phyloP scores from a whole-genome alignment of 768 basidiomycete genomes.

The Rhodotorula diobovata region DNA sequence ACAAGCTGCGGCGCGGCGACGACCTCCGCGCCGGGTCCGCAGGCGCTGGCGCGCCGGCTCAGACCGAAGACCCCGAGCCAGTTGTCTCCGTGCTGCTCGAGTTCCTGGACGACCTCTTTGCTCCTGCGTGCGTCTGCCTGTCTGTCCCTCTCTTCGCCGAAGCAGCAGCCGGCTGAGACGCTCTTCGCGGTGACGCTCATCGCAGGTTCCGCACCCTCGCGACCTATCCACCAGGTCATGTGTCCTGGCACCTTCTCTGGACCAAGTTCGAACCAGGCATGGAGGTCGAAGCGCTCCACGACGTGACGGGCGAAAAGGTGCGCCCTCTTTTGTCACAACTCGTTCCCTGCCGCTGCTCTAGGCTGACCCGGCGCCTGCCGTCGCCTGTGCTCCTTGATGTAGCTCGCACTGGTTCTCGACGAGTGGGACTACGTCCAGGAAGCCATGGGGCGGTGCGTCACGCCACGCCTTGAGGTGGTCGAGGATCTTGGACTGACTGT shows the following conservation, averaged over 20 bases:
- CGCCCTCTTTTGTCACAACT: neutral
- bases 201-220: neutral
- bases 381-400: no score
- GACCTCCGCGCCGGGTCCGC: no score
- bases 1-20: neutral
- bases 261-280: neutral
- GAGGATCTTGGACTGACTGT: neutral
- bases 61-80: no score
- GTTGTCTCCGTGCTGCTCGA: no score
- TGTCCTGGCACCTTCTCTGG: slow-evolving; percentile 1
- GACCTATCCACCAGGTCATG: neutral
- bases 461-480: no score
- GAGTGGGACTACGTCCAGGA: slow-evolving; percentile 5
- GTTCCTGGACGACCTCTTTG: neutral
- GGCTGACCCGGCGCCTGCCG: no score
- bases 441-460: neutral
- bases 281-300: slow-evolving; percentile 1
- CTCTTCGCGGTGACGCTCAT: neutral
- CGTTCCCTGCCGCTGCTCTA: neutral
- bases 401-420: slow-evolving; percentile 8
- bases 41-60: no score
- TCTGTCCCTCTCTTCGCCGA: no score
- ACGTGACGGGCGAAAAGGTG: slow-evolving; percentile 3
- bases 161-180: no score
- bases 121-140: neutral